These are phyloP conservation scores for Clavispora phyllophila DNA, from an alignment of 805 yeast genomes.

Conservation along the genomic window DNA sequence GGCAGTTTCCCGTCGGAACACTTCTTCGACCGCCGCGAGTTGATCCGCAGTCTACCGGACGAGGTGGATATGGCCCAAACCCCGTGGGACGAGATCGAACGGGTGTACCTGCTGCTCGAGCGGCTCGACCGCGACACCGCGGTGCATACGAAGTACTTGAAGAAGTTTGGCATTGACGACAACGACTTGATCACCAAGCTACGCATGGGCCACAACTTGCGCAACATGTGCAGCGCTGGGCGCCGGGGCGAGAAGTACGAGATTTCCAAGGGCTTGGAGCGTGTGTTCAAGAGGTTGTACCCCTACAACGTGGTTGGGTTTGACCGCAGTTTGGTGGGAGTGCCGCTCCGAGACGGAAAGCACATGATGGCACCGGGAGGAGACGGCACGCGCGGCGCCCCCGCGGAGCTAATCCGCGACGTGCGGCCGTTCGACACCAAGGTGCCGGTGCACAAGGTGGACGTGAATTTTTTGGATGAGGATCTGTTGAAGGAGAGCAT, in stretches of 20 bases:
- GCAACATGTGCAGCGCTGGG: constrained; percentile 31
- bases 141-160: constrained; percentile 33
- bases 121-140: constrained; percentile 33
- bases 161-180: constrained; percentile 27
- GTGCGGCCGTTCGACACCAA: constrained; percentile 24
- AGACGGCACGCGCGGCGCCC: constrained; percentile 15
- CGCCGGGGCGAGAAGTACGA: constrained; percentile 31
- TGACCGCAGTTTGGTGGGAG: constrained; percentile 34
- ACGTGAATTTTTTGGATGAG: constrained; percentile 29
- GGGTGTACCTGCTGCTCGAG: constrained; percentile 26
- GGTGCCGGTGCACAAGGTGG: constrained; percentile 30
- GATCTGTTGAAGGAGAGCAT: constrained; percentile 14
- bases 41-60: constrained; percentile 30
- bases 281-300: constrained; percentile 23
- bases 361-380: constrained; percentile 10
- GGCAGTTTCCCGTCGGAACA: constrained; percentile 30
- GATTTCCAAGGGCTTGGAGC: constrained; percentile 24
- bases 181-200: constrained; percentile 26
- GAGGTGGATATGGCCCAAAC: constrained; percentile 30
- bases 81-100: constrained; percentile 25
- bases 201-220: constrained; percentile 31
- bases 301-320: constrained; percentile 40
- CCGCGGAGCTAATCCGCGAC: constrained; percentile 38
- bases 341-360: constrained; percentile 28
- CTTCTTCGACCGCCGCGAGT: constrained; percentile 27